A percentile compares a stretch with the other conserved stretches of the same genome.
These are phyloP conservation scores for Polytrichum formosum DNA, from an alignment of 225 moss, liverwort and hornwort species.

Conservation along the genomic window DNA sequence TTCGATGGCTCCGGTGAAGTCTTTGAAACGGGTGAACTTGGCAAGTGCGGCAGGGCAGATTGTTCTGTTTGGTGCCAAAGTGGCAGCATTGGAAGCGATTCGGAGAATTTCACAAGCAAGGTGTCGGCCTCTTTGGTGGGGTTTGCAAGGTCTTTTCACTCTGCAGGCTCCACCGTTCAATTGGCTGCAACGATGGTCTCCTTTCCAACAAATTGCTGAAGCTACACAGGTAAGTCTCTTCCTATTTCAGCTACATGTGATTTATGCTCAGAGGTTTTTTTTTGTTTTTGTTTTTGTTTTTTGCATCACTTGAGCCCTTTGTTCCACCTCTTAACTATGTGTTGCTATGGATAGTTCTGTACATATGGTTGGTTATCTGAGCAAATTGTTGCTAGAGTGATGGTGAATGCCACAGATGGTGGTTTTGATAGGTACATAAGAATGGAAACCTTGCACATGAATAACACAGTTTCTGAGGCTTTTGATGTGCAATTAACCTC, in stretches of 20 bases:
- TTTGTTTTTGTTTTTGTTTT: neutral
- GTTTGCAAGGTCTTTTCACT: constrained; percentile 90
- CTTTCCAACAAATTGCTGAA: constrained; percentile 76
- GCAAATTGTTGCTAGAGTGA: no score
- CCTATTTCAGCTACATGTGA: neutral
- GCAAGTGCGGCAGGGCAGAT: constrained; percentile 66
- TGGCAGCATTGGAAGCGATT: constrained; percentile 81
- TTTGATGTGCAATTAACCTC: neutral
- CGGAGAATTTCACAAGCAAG: constrained; percentile 67
- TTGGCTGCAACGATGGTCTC: constrained; percentile 94
- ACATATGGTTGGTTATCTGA: no score
- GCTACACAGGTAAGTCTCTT: constrained; percentile 72
- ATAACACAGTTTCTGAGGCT: no score
- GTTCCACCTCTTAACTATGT: neutral
- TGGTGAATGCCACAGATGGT: no score
- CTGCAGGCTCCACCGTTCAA: constrained; percentile 93
- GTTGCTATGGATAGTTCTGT: neutral
- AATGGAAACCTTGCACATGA: no score
- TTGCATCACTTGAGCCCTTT: constrained; percentile 1
- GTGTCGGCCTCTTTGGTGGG: constrained; percentile 95
- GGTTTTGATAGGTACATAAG: no score
- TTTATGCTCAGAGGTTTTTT: no score
- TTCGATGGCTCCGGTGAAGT: constrained; percentile 70
- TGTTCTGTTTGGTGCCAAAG: constrained; percentile 69
- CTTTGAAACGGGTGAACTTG: constrained; percentile 57